Percentiles rank a stretch among this genome's conserved stretches.
Evolutionary conservation across 345 rosid genomes (phyloP).

Genomic region (Salix udensis): DNA sequence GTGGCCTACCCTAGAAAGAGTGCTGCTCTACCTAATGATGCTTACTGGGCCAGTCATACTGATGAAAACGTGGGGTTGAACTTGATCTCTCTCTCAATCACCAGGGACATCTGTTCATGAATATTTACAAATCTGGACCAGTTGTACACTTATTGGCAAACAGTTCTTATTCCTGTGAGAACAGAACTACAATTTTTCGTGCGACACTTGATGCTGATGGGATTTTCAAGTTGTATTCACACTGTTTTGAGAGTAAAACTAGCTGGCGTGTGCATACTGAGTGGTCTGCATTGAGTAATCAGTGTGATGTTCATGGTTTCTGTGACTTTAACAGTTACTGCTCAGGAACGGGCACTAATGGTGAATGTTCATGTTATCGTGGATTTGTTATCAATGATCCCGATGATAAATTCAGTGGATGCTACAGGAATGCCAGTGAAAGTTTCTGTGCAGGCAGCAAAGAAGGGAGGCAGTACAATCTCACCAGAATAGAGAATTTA

Average conservation of each 20-base stretch:
- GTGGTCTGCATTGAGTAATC: slow-evolving; percentile 9
- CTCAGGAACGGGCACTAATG: neutral
- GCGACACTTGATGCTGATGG: slow-evolving; percentile 23
- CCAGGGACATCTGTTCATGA: neutral
- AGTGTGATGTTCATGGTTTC: slow-evolving; percentile 4
- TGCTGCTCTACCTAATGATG: neutral
- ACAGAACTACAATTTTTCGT: neutral
- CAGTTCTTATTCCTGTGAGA: neutral
- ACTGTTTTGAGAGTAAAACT: neutral
- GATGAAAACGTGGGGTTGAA: fast-evolving
- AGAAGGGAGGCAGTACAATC: neutral
- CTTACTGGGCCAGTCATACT: slow-evolving; percentile 2
- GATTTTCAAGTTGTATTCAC: slow-evolving; percentile 21
- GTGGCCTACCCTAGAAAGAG: slow-evolving; percentile 25
- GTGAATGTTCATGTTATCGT: slow-evolving; percentile 7
- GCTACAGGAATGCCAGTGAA: neutral
- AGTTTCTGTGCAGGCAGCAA: neutral
- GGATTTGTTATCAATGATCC: neutral
- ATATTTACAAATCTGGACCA: neutral
- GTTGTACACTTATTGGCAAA: neutral
- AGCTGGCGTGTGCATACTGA: neutral
- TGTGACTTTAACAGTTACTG: slow-evolving; percentile 29
- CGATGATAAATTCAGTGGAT: neutral
- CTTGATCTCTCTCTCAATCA: slow-evolving; percentile 13
- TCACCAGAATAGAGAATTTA: neutral